Percentiles rank a stretch among this genome's conserved stretches.
These are phyloP conservation scores for Tirmania nivea DNA, from an alignment of 495 filamentous ascomycete genomes.

Conservation along the genomic window DNA sequence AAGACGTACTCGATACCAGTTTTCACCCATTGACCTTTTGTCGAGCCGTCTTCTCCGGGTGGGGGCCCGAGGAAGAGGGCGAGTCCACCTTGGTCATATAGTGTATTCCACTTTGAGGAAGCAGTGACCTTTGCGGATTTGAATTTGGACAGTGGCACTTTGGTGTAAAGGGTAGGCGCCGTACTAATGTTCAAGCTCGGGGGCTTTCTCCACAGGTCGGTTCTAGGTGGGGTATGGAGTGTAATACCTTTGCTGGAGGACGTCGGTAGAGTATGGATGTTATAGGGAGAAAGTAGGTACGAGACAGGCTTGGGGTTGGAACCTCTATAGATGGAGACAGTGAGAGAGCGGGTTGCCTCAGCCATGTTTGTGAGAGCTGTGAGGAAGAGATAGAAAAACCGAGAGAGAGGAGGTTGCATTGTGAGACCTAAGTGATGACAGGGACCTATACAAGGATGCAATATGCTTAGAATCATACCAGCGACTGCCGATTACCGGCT, in stretches of 20 bases:
- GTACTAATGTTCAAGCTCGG: neutral
- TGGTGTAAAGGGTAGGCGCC: neutral
- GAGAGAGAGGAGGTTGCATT: too few relatives aligned
- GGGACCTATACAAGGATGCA: too few relatives aligned
- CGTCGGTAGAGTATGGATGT: neutral
- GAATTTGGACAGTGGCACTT: neutral
- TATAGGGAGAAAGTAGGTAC: neutral
- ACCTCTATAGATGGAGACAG: neutral
- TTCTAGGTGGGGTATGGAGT: neutral
- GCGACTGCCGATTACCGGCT: too few relatives aligned
- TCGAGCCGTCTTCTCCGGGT: neutral
- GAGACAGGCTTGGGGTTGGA: neutral
- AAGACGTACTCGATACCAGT: neutral
- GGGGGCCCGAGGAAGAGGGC: neutral
- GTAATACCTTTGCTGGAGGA: neutral
- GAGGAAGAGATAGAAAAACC: too few relatives aligned
- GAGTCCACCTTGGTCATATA: neutral
- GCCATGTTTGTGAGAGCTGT: neutral
- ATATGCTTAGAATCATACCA: too few relatives aligned
- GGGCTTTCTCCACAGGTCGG: neutral
- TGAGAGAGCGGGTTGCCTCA: neutral
- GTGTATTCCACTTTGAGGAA: neutral
- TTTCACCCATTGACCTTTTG: neutral
- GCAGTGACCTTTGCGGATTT: neutral
- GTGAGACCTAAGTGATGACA: too few relatives aligned